A percentile compares a stretch with the other conserved stretches of the same genome.
phyloP scores from a whole-genome alignment of 177 flowering plant species.

The Vitis hybrid region DNA sequence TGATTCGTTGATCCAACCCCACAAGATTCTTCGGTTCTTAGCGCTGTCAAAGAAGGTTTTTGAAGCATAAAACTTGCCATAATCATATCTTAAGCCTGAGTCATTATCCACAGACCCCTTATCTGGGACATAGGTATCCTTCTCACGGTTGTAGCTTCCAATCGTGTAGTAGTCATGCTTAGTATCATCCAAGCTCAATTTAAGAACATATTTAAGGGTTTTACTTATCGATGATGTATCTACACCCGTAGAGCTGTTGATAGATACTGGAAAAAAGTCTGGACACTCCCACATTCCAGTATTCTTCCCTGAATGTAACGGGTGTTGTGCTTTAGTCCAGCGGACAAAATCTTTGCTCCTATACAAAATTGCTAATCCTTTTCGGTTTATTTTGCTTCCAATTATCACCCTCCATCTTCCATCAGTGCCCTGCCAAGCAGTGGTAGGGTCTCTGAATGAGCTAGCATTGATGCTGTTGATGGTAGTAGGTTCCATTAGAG shows the following conservation, averaged over 20 bases:
- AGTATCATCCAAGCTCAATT: conserved; percentile 40
- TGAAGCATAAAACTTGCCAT: conserved; percentile 60
- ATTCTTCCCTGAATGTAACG: conserved; percentile 29
- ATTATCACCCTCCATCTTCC: conserved; percentile 45
- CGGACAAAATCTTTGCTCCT: conserved; percentile 42
- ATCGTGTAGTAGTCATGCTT: conserved; percentile 40
- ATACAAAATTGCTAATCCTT: conserved; percentile 42
- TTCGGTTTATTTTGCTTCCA: conserved; percentile 32
- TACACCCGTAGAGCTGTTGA: conserved; percentile 14
- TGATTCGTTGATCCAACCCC: conserved; percentile 61
- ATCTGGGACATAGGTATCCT: conserved; percentile 35
- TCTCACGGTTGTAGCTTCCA: conserved; percentile 34
- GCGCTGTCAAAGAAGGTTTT: conserved; percentile 47
- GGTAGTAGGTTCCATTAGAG: conserved; percentile 29
- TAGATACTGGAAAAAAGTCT: conserved; percentile 50
- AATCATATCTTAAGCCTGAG: conserved; percentile 47
- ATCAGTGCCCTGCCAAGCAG: conserved; percentile 50
- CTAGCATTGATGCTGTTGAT: conserved; percentile 28
- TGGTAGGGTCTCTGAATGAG: conserved; percentile 58
- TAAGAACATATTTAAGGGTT: conserved; percentile 42
- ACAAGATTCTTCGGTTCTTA: conserved; percentile 41
- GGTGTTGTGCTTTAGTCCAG: conserved; percentile 33
- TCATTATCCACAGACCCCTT: conserved; percentile 24
- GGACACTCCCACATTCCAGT: conserved; percentile 77
- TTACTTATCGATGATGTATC: conserved; percentile 30